Evolutionary conservation across 2,329 filamentous ascomycete genomes (phyloP), one percentile per base, ranked within the genome.

Genomic region (Diaporthe humulicola): DNA sequence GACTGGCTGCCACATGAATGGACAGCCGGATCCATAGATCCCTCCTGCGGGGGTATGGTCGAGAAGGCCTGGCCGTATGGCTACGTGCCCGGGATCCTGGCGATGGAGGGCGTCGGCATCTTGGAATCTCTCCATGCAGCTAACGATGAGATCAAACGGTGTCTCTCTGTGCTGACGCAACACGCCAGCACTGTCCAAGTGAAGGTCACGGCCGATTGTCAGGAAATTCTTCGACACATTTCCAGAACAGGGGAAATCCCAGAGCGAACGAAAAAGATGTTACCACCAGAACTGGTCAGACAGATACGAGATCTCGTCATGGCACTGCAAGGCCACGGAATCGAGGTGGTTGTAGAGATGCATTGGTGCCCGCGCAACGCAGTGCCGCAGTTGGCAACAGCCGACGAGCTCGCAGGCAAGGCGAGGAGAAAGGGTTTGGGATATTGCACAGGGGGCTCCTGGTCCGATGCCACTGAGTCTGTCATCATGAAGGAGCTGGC

Each of bases 21-120:
- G 60, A 10, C 4, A 10, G 2, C 38, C 7, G 15, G 7, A 1
- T 6, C 45, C 45, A 9, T 9, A 28, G 22, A 15, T 25, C 36
- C n/a, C 9, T 0, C 4, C 42, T 19, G 8, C 15, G 14, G 2
- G 0, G 17, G 30, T 4, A 28, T 45, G 14, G 58, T 28, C 9
- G 12, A 12, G 6, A 12, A 48, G 7, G 60, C 60, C 25, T 64
- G 60, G 60, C 3, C 60, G 10, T 48, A 17, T 12, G 17, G 9
- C 8, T 6, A 33, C 6, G 9, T 25, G 3, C 3, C 7, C 7
- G 22, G 10, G 0, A 10, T 2, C 17, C 0, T 15, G 25, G 10
- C 3, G 60, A 66, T 66, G 60, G 60, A 66, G 40, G 60, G 25
- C 2, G 25, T 66, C 1, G 60, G 60, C 12, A 17, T 33, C 3